Percentiles rank a stretch among this genome's conserved stretches.
These are phyloP conservation scores for Lachancea meyersii DNA, from an alignment of 805 yeast genomes.

Conservation along the genomic window DNA sequence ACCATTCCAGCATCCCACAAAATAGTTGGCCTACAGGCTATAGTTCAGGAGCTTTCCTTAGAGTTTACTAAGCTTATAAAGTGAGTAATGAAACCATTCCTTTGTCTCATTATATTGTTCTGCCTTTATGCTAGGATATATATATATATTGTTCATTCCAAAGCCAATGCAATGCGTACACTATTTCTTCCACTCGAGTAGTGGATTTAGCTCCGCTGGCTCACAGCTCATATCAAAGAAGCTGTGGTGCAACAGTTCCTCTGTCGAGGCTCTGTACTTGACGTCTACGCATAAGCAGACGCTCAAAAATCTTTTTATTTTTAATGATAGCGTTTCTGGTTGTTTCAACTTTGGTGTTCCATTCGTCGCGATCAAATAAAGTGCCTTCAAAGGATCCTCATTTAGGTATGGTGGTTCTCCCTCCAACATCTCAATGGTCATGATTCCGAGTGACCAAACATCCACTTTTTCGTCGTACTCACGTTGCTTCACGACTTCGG, in stretches of 20 bases:
- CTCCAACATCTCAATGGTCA: slow-evolving; percentile 98
- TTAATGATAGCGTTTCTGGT: slow-evolving; percentile 73
- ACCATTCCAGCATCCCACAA: slow-evolving; percentile 32
- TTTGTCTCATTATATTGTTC: neutral
- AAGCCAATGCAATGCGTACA: neutral
- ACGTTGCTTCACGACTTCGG: slow-evolving; percentile 92
- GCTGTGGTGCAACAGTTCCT: slow-evolving; percentile 73
- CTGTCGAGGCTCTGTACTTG: slow-evolving; percentile 82
- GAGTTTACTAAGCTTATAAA: slow-evolving; percentile 23
- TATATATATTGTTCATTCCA: neutral
- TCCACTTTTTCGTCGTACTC: slow-evolving; percentile 97
- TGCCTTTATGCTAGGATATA: neutral
- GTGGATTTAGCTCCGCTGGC: slow-evolving; percentile 50
- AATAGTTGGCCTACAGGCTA: slow-evolving; percentile 26
- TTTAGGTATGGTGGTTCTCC: slow-evolving; percentile 98
- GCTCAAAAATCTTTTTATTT: slow-evolving; percentile 78
- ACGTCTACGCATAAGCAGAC: slow-evolving; percentile 94
- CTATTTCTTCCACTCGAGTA: slow-evolving; percentile 46
- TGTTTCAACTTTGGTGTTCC: slow-evolving; percentile 94
- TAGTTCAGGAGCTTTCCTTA: slow-evolving; percentile 25
- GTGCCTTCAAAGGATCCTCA: slow-evolving; percentile 91
- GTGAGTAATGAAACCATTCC: neutral
- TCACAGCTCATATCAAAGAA: slow-evolving; percentile 61
- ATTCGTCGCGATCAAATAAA: slow-evolving; percentile 90
- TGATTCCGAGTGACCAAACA: slow-evolving; percentile 96